These are phyloP conservation scores for Hygrocybe coccinea DNA, from an alignment of 768 basidiomycete genomes.

Conservation along the genomic window DNA sequence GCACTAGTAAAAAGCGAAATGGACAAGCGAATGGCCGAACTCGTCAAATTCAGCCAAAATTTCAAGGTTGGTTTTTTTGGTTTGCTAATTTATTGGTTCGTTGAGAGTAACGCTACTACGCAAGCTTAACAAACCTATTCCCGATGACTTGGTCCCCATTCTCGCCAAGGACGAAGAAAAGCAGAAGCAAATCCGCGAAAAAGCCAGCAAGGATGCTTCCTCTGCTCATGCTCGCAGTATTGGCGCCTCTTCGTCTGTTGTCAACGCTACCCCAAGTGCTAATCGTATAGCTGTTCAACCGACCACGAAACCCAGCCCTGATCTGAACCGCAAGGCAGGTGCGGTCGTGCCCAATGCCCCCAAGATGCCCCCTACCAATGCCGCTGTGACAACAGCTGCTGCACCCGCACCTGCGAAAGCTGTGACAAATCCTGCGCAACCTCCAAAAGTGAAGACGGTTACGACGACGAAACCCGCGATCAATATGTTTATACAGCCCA, in stretches of 20 bases:
- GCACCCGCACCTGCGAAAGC: conserved; percentile 22
- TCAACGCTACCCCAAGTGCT: conserved; percentile 36
- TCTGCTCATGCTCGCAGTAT: conserved; percentile 68
- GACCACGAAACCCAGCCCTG: conserved; percentile 2
- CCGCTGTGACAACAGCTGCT: conserved; percentile 12
- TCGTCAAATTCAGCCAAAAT: conserved; percentile 85
- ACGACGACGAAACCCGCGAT: conserved; percentile 42
- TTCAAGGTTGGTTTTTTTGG: conserved; percentile 69
- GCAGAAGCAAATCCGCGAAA: conserved; percentile 78
- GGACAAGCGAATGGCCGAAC: conserved; percentile 89
- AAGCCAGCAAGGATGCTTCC: conserved; percentile 61
- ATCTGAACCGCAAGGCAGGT: conserved; percentile 25
- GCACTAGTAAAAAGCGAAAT: conserved; percentile 86
- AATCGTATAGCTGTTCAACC: conserved; percentile 15
- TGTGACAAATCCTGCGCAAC: conserved; percentile 24
- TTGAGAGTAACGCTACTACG: conserved; percentile 4
- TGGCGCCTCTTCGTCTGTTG: conserved; percentile 50
- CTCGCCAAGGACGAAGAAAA: conserved; percentile 92
- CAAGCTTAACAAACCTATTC: conserved; percentile 91
- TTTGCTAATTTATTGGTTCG: not conserved
- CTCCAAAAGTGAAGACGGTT: conserved; percentile 18
- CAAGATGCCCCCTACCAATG: conserved; percentile 18
- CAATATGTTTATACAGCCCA: conserved; percentile 79
- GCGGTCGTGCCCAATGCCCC: conserved; percentile 12
- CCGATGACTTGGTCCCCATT: conserved; percentile 88